Base-by-base conservation (phyloP, 306 rosid genomes). In the Lablab purpureus region DNA sequence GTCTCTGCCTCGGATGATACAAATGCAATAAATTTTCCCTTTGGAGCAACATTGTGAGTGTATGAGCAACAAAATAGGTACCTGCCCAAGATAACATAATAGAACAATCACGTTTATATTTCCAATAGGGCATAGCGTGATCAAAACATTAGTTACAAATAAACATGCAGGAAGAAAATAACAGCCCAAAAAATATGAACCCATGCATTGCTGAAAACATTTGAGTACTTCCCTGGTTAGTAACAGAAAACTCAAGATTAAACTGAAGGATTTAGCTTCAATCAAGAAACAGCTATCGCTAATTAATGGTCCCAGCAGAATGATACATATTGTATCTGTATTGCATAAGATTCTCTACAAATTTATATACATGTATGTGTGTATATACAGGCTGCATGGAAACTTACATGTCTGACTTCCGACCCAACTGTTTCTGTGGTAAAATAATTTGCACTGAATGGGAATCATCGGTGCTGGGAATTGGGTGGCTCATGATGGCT, bases 391-490 rank as follows among this genome's bases (percentile, higher is more conserved):
- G 56, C 40, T 18, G 54, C 12, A 63, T 18, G 49, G 32, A 46
- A 89, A 86, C 97, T 91, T 88, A 95, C 99, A 95, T 95, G 90
- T 95, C 99, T n/a, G 99, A 95, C 83, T 82, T 86, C 50, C 99
- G 95, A 56, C 98, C 98, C 89, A 95, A 80, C 86, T 95, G 99
- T 85, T 92, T 95, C 86, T 95, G 99, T 6, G 99, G 99, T 68
- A 95, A 84, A 88, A 95, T 95, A 80, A 95, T 89, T 88, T 95
- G 99, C 84, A 87, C 98, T 0, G 99, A 95, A 41, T 84, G 98
- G 74, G 89, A 92, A 34, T 95, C 97, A 81, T 72, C 85, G 73
- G 99, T 91, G 91, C 75, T 90, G 62, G 99, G 98, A 50, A 95
- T 95, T 6, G 98, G 95, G 85, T 92, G 99, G 87, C 88, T 92